Base-by-base conservation (phyloP, 495 filamentous ascomycete genomes). In the Aspergillus saccharolyticus region DNA sequence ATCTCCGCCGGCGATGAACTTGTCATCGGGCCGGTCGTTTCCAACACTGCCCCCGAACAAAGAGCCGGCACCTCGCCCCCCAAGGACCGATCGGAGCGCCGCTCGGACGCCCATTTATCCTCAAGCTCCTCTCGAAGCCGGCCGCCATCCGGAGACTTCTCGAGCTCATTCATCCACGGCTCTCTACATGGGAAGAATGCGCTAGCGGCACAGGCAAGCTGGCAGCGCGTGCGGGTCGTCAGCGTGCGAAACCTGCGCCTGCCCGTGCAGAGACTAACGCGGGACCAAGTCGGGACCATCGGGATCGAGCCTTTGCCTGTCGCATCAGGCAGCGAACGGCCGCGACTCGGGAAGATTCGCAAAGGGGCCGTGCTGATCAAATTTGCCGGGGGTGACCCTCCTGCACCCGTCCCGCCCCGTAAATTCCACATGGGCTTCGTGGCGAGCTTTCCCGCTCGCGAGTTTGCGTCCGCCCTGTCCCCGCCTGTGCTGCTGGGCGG, bases 231-330 rank as follows among this genome's bases (percentile, higher is more conserved):
- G n/a, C 83, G 78, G 19, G 85, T 97, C 48, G 81, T 89, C 48
- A 96, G 91, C 58, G 85, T 97, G 25, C 87, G 95, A 18, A 91
- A 96, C 61, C 78, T 98, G 8, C 83, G 95, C 17, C 77, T 96
- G 5, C 89, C 94, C 0, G 90, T 96, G 3, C 87, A 84, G 47
- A 85, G 78, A 0, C 78, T 98, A 0, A 75, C 82, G 16, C 80
- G 83, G 15, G 94, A 89, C 51, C 91, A 97, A 76, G 93, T 94
- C 2, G 94, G 95, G 2, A 96, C 91, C 2, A 83, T 98, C 22
- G 93, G 92, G 2, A 74, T 97, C 56, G 81, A 88, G 18, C 83
- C 88, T 1, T 70, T 80, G 44, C 57, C 67, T 1, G 60, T 59
- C 19, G 55, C 63, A 24, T 57, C 69, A 9, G 56, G 67, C 12